Percentiles rank a stretch among this genome's conserved stretches.
These are phyloP conservation scores for Wickerhamiella lipophila DNA, from an alignment of 805 yeast species.

Conservation along the genomic window DNA sequence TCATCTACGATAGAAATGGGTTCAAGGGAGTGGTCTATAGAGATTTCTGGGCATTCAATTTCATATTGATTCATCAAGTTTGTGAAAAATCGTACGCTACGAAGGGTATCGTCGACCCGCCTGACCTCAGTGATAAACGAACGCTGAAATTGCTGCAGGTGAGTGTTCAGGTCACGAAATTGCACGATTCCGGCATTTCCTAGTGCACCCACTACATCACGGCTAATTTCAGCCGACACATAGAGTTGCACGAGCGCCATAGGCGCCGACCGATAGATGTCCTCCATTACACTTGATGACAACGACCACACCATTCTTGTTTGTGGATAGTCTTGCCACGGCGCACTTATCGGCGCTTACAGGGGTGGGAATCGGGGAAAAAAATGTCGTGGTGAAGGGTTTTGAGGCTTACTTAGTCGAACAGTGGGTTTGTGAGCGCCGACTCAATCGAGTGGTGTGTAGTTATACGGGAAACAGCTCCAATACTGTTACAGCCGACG, in stretches of 20 bases:
- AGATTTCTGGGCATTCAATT: not conserved
- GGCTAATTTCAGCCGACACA: conserved; percentile 74
- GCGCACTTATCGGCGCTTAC: conserved; percentile 22
- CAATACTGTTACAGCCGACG: conserved; percentile 50
- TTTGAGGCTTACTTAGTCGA: conserved; percentile 87
- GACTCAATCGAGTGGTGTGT: conserved; percentile 53
- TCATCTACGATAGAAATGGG: conserved; percentile 40
- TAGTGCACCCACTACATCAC: conserved; percentile 68
- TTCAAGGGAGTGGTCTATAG: conserved; percentile 34
- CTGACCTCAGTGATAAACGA: conserved; percentile 79
- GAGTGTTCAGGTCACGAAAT: conserved; percentile 73
- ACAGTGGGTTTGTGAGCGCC: conserved; percentile 79
- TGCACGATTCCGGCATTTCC: conserved; percentile 80
- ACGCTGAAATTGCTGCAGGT: conserved; percentile 72
- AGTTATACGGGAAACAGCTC: conserved; percentile 73
- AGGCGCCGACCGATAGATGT: conserved; percentile 66
- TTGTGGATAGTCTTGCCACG: conserved; percentile 25
- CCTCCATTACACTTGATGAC: conserved; percentile 13
- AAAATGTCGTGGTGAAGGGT: conserved; percentile 46
- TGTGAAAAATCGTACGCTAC: conserved; percentile 23
- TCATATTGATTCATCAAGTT: conserved; percentile 3
- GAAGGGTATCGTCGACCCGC: conserved; percentile 58
- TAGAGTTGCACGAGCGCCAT: conserved; percentile 89
- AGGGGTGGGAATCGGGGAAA: conserved; percentile 27
- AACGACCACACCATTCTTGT: conserved; percentile 19